A percentile compares a stretch with the other conserved stretches of the same genome.
These are phyloP conservation scores for Pelagomonas calceolata DNA, from an alignment of 108 stramenopile species.

Conservation along the genomic window DNA sequence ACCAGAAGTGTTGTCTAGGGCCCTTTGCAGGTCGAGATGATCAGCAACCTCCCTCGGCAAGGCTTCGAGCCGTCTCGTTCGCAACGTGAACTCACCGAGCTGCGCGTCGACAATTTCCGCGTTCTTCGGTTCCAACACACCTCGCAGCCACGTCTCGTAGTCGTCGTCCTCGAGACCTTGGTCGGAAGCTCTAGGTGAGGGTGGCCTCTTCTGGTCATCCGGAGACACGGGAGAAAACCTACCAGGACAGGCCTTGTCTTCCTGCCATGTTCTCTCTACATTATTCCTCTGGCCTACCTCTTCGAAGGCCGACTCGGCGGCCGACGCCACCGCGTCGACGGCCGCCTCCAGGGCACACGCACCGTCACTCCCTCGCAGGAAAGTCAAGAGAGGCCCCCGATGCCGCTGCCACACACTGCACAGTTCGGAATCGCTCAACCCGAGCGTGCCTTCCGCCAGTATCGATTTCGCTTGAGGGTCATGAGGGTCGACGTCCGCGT, in stretches of 20 bases:
- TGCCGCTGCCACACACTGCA: constrained; percentile 8
- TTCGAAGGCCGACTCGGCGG: constrained; percentile 5
- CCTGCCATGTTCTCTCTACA: too few species aligned
- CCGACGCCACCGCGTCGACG: constrained; percentile 4
- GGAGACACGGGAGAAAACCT: neutral
- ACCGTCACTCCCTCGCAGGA: neutral
- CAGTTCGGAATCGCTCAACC: constrained; percentile 5
- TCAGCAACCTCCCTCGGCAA: constrained; percentile 26
- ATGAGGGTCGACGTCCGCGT: too few species aligned
- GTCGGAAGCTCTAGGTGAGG: too few species aligned
- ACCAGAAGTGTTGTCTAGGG: too few species aligned
- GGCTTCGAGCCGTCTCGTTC: constrained; percentile 34
- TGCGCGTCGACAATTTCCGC: constrained; percentile 31
- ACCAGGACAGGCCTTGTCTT: neutral
- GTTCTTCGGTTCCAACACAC: neutral
- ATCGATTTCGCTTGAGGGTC: too few species aligned
- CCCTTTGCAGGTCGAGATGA: constrained; percentile 24
- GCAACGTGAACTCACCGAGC: constrained; percentile 51
- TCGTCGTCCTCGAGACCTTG: neutral
- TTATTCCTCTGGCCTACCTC: neutral
- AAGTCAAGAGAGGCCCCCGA: constrained; percentile 1
- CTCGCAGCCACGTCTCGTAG: constrained; percentile 42
- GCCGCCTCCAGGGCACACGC: constrained; percentile 3
- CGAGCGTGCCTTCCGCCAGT: neutral
- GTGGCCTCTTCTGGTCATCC: too few species aligned